Conservation (phyloP, 108 stramenopile genomes). For the Nannochloropsis salina region DNA sequence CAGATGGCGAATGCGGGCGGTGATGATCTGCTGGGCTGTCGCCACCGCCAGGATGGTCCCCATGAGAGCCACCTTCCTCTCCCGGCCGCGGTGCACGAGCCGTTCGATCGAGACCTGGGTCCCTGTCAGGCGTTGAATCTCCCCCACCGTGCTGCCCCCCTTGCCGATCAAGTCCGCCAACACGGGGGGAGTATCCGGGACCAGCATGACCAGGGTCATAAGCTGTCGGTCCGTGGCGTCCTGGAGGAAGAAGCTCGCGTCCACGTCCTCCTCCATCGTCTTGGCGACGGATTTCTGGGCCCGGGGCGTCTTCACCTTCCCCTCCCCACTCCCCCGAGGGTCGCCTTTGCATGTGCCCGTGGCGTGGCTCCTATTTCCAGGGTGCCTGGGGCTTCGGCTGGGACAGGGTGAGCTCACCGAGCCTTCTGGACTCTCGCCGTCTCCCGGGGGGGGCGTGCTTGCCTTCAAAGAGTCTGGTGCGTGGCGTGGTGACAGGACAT, state of each 20-base stretch:
- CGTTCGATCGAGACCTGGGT: constrained; percentile 5
- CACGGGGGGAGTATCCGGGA: neutral
- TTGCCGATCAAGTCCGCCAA: neutral
- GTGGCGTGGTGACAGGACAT: too few relatives aligned
- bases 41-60: neutral
- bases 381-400: too few relatives aligned
- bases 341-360: too few relatives aligned
- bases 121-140: neutral
- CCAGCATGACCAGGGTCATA: neutral
- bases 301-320: too few relatives aligned
- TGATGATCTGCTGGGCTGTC: constrained; percentile 6
- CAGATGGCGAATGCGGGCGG: neutral
- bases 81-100: neutral
- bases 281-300: neutral
- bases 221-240: neutral
- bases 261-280: constrained; percentile 16
- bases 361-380: too few relatives aligned
- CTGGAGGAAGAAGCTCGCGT: neutral
- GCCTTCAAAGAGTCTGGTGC: too few relatives aligned
- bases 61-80: constrained; percentile 10
- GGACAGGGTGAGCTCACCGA: too few relatives aligned
- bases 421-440: too few relatives aligned
- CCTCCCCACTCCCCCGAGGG: too few relatives aligned
- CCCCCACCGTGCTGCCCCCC: neutral
- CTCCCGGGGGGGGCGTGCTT: too few relatives aligned